These are phyloP conservation scores for Elymus sibiricus DNA, from an alignment of 176 grass and related monocot genomes.

Conservation along the genomic window DNA sequence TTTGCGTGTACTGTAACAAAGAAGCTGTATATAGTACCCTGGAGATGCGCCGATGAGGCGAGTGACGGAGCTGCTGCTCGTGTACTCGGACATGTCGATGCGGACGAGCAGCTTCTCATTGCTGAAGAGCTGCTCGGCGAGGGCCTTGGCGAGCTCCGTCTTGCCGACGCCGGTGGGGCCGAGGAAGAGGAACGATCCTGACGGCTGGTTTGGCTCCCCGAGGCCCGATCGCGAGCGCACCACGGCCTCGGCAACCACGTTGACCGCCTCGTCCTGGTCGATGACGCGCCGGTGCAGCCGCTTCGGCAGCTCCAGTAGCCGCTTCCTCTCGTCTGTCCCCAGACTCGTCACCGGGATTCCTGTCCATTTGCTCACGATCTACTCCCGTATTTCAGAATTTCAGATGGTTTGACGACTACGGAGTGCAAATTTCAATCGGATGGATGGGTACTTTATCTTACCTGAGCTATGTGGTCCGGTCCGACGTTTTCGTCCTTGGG, in stretches of 20 bases:
- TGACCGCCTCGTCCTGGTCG: slow-evolving; percentile 55
- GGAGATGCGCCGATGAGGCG: slow-evolving; percentile 83
- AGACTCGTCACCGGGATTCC: slow-evolving; percentile 86
- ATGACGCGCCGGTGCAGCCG: slow-evolving; percentile 63
- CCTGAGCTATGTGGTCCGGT: neutral
- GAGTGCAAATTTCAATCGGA: neutral
- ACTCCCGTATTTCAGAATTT: neutral
- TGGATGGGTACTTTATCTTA: neutral
- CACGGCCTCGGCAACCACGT: slow-evolving; percentile 70
- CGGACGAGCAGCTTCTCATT: slow-evolving; percentile 87
- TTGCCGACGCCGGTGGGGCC: slow-evolving; percentile 92
- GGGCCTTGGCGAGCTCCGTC: slow-evolving; percentile 92
- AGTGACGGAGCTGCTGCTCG: slow-evolving; percentile 78
- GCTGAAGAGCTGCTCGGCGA: slow-evolving; percentile 88
- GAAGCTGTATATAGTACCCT: slow-evolving; percentile 31
- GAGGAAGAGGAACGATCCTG: slow-evolving; percentile 87
- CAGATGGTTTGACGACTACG: neutral
- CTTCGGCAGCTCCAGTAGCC: slow-evolving; percentile 55
- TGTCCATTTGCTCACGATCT: slow-evolving; percentile 79
- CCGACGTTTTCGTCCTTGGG: neutral
- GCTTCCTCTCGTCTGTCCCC: slow-evolving; percentile 68
- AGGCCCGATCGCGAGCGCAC: slow-evolving; percentile 80
- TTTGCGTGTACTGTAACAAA: neutral
- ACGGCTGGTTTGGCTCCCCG: slow-evolving; percentile 76
- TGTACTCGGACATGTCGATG: slow-evolving; percentile 95